Base-by-base conservation (phyloP, 176 grass and related monocot species). In the Themeda triandra region DNA sequence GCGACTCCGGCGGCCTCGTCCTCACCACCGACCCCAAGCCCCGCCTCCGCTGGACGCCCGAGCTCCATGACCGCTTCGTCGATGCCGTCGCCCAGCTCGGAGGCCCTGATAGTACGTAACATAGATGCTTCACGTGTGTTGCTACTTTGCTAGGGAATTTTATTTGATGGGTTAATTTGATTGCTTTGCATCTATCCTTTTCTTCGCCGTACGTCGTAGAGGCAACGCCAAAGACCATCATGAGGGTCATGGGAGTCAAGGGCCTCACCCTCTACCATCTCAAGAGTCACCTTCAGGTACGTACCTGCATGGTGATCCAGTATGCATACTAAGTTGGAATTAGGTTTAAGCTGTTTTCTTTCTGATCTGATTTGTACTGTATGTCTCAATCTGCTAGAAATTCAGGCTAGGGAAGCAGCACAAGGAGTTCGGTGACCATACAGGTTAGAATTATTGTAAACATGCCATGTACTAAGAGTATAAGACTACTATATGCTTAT, bases 1-100 rank as follows among this genome's bases (percentile, higher is more conserved):
- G 54, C 54, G 56, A 98, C 88, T 98, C 96, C 10, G 93, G 91
- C 12, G 96, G 91, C 28, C 92, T 98, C 80, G 93, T 98, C 86
- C 96, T 98, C 86, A 98, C 96, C 85, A 98, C 96, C 72, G 96
- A 98, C 78, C 96, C 96, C 65, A 98, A 98, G 88, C 96, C 96
- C 23, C 96, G 96, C 11, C 96, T 98, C 60, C 85, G 96, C 24
- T 98, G 96, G 96, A 98, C 96, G 0, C 89, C 91, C 13, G 96
- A 98, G 87, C 96, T 98, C 79, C 96, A 98, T 75, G 96, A 98
- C 62, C 96, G 92, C 53, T 98, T 98, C 63, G 91, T 98, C 73
- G 96, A 98, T 11, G 96, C 93, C 36, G 93, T 98, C 37, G 91
- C 89, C n/a, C 96, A 98, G 69, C 96, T 98, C 28, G 93, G 96